Percentiles rank a stretch among this genome's conserved stretches.
These are phyloP conservation scores for Leonotis leonurus DNA, from an alignment of 257 asterid species.

Conservation along the genomic window DNA sequence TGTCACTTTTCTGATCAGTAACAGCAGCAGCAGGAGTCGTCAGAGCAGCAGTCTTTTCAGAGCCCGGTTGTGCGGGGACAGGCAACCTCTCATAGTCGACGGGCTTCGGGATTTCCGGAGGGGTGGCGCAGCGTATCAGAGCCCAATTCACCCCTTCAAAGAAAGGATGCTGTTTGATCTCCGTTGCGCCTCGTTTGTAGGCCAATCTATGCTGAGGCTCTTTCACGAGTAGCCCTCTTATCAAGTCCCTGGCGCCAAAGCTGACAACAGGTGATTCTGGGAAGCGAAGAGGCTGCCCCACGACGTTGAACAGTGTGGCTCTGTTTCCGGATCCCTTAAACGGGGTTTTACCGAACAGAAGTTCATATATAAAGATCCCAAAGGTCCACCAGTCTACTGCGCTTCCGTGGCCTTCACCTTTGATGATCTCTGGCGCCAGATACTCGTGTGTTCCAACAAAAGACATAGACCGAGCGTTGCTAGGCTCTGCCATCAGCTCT, in stretches of 20 bases:
- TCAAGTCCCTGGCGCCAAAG: slow-evolving; percentile 53
- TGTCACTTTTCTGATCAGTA: slow-evolving; percentile 31
- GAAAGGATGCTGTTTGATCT: slow-evolving; percentile 57
- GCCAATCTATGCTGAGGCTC: slow-evolving; percentile 62
- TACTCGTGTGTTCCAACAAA: slow-evolving; percentile 59
- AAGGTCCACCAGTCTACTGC: slow-evolving; percentile 72
- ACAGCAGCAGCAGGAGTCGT: not conserved
- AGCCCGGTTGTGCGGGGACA: slow-evolving; percentile 13
- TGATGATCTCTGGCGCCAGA: slow-evolving; percentile 49
- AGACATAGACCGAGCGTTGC: slow-evolving; percentile 56
- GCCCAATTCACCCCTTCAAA: slow-evolving; percentile 67
- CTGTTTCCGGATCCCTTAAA: slow-evolving; percentile 54
- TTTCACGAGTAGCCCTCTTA: slow-evolving; percentile 50
- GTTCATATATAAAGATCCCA: slow-evolving; percentile 50
- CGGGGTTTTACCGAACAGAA: slow-evolving; percentile 50
- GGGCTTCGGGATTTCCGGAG: slow-evolving; percentile 51
- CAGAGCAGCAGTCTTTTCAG: slow-evolving; percentile 17
- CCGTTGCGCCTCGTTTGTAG: slow-evolving; percentile 54
- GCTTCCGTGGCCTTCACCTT: slow-evolving; percentile 70
- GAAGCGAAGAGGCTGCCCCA: slow-evolving; percentile 51
- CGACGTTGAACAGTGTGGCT: slow-evolving; percentile 54
- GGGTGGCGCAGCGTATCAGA: slow-evolving; percentile 56
- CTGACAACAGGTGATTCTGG: slow-evolving; percentile 55
- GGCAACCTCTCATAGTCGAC: slow-evolving; percentile 36
- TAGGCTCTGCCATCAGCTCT: slow-evolving; percentile 60